Evolutionary conservation across 306 rosid species (phyloP), one percentile per base, ranked within the genome.

Genomic region (Mucuna pruriens): DNA sequence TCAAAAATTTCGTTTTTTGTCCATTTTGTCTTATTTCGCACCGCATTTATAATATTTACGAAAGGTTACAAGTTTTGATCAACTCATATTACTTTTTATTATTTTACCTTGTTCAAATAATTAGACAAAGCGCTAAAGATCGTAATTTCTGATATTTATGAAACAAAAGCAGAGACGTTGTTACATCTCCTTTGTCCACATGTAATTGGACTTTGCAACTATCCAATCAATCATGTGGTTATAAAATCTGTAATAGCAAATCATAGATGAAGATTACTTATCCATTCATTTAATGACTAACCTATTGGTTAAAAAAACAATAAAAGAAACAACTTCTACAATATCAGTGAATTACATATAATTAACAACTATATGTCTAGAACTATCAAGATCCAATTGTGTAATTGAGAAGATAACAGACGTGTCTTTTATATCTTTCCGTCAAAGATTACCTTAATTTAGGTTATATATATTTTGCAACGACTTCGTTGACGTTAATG

Each of bases 401-500:
- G 52, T 42, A 15, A 75, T 60, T 31, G 55, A 82, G 74, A 72
- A 44, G 33, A 74, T 57, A 16, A 7, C 33, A 62, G 29, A 90
- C 63, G 17, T 79, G 81, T 72, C 42, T 80, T 60, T 61, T 66
- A 80, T 33, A n/a, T 36, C 29, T 51, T 74, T 83, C 39, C 10
- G 19, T 76, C 25, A n/a, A 74, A 16, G 57, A 60, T 52, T n/a
- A 33, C 44, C 62, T 26, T 31, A 17, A 12, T 20, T 74, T 33
- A 31, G 62, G 62, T 76, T 34, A 33, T 25, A 23, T 15, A 48
- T 40, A 25, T 64, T 5, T 44, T 39, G 15, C 29, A 74, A 80
- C 49, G 67, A 66, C 81, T 86, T 84, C 71, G 76, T 87, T 77
- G 5, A 86, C 82, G 73, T 26, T 82, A 74, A 74, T 71, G 82